Percentiles rank a stretch among this genome's conserved stretches.
Conservation (phyloP, 495 filamentous ascomycete species). For the Penicillium canescens region DNA sequence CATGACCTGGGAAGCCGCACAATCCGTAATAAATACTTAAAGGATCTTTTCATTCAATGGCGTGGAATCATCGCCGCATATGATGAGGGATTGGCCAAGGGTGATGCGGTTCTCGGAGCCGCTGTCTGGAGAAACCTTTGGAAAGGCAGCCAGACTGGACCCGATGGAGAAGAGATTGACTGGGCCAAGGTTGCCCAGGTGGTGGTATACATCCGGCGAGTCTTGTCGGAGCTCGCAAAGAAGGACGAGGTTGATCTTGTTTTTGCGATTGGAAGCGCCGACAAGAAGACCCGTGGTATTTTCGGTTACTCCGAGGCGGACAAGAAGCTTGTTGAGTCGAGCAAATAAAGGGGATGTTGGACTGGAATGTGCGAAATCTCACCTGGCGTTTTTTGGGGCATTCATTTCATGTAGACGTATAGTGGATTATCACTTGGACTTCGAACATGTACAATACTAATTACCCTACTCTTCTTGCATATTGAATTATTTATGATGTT, state of each 20-base stretch:
- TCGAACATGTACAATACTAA: slow-evolving; percentile 25
- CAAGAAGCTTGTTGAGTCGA: slow-evolving; percentile 32
- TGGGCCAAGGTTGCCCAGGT: slow-evolving; percentile 68
- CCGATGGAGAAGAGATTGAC: slow-evolving; percentile 61
- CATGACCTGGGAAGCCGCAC: slow-evolving; percentile 66
- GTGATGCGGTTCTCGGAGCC: slow-evolving; percentile 80
- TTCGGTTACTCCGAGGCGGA: slow-evolving; percentile 39
- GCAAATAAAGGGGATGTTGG: slow-evolving; percentile 14
- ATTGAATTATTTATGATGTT: neutral
- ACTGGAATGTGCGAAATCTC: neutral
- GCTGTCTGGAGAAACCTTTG: slow-evolving; percentile 95
- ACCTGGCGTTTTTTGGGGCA: neutral
- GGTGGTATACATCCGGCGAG: slow-evolving; percentile 75
- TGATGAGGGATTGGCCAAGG: slow-evolving; percentile 81
- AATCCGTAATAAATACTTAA: slow-evolving; percentile 80
- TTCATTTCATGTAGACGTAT: neutral
- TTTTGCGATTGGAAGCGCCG: slow-evolving; percentile 28
- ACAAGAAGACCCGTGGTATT: slow-evolving; percentile 25
- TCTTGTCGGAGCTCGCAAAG: slow-evolving; percentile 61
- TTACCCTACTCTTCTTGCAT: slow-evolving; percentile 5
- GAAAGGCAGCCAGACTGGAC: slow-evolving; percentile 55
- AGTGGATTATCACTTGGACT: slow-evolving; percentile 3
- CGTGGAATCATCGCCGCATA: slow-evolving; percentile 79
- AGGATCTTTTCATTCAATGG: slow-evolving; percentile 92
- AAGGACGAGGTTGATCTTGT: slow-evolving; percentile 59